Evolutionary conservation across 305 asterid genomes (phyloP), one percentile per base, ranked within the genome.

Genomic region (Euphrasia arctica): DNA sequence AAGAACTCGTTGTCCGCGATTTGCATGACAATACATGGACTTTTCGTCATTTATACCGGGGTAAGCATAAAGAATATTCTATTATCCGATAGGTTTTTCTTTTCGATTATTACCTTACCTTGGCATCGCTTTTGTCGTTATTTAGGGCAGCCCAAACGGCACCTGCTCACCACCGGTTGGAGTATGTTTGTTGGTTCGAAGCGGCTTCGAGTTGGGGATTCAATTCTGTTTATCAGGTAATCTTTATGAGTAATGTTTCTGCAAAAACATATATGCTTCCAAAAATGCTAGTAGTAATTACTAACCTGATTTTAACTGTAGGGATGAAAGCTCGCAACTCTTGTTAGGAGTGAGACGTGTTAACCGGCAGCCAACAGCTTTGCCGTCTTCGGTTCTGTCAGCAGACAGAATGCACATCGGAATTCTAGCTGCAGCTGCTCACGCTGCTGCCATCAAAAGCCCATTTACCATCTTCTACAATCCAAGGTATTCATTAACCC

Each of bases 341-440:
- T 10, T 89, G 83, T 62, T 89, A 48, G 96, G 96, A 50, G 93
- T 89, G 68, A 76, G 96, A 76, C 92, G 90, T 9, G 90, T 80
- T 28, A 86, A 83, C 66, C 95, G 93, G 29, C 95, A 86, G 72
- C 91, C 76, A 70, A 73, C 93, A 34, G 63, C 87, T 39, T 72
- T 89, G 77, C 92, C 95, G n/a, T 89, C 96, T 45, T 89, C 96
- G 0, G 93, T 89, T 58, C 72, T 89, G 56, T 86, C 96, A 50
- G 89, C 93, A 29, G 96, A 89, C 65, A 89, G 96, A 73, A 89
- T 89, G 96, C 96, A 89, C 76, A 86, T 89, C 11, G 96, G 96
- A 55, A 89, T 89, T 58, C 92, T 89, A 48, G 95, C 95, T 57
- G 93, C 96, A n/a, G 96, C 96, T 45, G 95, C 96, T 69, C 96